phyloP scores from a whole-genome alignment of 2,329 filamentous ascomycete species.

The Paradendryphiella salina region DNA sequence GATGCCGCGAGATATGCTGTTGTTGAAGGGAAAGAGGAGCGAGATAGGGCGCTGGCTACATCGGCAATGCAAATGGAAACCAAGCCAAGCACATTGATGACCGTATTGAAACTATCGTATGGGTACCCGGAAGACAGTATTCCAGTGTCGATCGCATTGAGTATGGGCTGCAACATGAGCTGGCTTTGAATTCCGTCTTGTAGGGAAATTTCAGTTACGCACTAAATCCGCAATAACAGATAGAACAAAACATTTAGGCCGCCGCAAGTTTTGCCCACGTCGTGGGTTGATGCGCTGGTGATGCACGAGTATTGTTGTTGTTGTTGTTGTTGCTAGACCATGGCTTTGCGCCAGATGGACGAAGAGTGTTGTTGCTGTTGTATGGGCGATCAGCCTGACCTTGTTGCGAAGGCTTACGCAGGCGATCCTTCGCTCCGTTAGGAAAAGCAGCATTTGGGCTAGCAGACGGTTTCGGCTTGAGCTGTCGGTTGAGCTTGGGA shows the following conservation, averaged over 20 bases:
- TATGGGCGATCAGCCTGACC: slow-evolving; percentile 32
- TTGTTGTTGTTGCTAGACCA: slow-evolving; percentile 33
- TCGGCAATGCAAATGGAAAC: slow-evolving; percentile 19
- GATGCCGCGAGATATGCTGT: slow-evolving; percentile 26
- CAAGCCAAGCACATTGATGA: slow-evolving; percentile 15
- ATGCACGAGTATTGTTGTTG: slow-evolving; percentile 29
- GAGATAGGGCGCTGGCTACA: slow-evolving; percentile 18
- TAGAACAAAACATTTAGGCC: slow-evolving; percentile 15
- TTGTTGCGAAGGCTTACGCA: slow-evolving; percentile 40
- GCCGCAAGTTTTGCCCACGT: slow-evolving; percentile 35
- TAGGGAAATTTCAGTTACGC: background rate
- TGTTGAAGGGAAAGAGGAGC: slow-evolving; percentile 18
- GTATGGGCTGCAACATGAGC: slow-evolving; percentile 9
- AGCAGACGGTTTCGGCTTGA: slow-evolving; percentile 36
- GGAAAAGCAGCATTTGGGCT: slow-evolving; percentile 23
- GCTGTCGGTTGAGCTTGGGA: slow-evolving; percentile 18
- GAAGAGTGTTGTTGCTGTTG: slow-evolving; percentile 26
- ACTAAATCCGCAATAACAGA: background rate
- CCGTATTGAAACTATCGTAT: slow-evolving; percentile 7
- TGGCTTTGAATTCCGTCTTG: background rate
- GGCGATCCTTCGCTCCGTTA: slow-evolving; percentile 29
- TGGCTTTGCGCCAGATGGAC: slow-evolving; percentile 30
- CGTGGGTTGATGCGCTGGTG: slow-evolving; percentile 20
- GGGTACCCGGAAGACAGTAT: slow-evolving; percentile 1
- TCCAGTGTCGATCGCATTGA: background rate